phyloP scores from a whole-genome alignment of 257 asterid genomes.

The Agastache rugosa region DNA sequence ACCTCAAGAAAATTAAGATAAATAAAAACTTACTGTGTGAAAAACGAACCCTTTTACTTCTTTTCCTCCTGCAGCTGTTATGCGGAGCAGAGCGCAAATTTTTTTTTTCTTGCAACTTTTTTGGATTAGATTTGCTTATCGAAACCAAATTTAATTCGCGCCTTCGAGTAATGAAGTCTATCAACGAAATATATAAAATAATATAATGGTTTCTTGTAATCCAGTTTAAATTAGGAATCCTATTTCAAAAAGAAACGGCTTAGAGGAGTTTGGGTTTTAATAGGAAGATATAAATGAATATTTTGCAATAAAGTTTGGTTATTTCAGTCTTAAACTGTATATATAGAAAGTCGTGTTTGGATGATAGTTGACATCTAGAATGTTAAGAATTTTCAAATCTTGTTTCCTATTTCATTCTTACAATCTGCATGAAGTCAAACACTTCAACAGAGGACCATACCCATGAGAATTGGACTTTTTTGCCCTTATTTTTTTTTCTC shows the following conservation, averaged over 20 bases:
- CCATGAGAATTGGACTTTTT: background rate
- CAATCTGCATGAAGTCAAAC: slow-evolving; percentile 31
- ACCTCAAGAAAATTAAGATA: background rate
- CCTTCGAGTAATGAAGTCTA: background rate
- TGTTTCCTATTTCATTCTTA: slow-evolving; percentile 2
- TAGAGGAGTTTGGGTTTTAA: background rate
- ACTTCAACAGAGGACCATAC: slow-evolving; percentile 9
- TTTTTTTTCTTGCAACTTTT: background rate
- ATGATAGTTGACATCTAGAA: slow-evolving; percentile 31
- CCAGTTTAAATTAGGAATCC: background rate
- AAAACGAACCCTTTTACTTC: background rate
- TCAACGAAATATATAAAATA: background rate
- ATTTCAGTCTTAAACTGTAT: background rate
- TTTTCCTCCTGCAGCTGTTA: background rate
- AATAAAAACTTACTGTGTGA: slow-evolving; percentile 19
- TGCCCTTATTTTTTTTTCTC: background rate
- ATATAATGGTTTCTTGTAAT: background rate
- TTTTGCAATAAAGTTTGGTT: background rate
- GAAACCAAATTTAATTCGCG: background rate
- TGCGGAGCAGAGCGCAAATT: background rate
- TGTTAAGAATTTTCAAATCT: slow-evolving; percentile 27
- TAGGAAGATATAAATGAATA: background rate
- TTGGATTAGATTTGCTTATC: background rate
- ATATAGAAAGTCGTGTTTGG: slow-evolving; percentile 26
- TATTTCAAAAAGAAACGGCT: background rate